Conservation (phyloP, 805 yeast species). For the Candida succiphila region DNA sequence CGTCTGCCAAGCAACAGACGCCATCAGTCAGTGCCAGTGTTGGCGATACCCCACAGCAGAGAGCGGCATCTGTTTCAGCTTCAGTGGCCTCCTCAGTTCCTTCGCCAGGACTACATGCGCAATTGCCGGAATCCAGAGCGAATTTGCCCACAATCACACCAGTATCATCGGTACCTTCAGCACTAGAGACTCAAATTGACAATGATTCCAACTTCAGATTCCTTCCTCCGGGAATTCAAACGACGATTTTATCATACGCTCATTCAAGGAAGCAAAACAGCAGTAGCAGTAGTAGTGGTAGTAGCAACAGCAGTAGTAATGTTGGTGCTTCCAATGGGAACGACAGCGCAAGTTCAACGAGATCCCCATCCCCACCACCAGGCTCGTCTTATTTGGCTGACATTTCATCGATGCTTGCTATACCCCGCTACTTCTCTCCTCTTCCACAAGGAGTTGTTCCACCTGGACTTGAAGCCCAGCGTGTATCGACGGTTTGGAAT, state of each 20-base stretch:
- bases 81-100: slow-evolving; percentile 3
- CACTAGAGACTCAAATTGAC: slow-evolving; percentile 9
- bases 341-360: not conserved
- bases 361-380: slow-evolving; percentile 1
- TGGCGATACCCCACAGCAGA: too few relatives aligned
- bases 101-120: too few relatives aligned
- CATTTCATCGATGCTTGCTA: slow-evolving; percentile 13
- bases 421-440: slow-evolving; percentile 18
- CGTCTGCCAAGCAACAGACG: not conserved
- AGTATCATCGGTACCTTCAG: not conserved
- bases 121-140: too few relatives aligned
- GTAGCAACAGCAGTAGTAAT: not conserved
- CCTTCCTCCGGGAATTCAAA: slow-evolving; percentile 26
- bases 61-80: slow-evolving; percentile 2
- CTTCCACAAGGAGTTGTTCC: slow-evolving; percentile 17
- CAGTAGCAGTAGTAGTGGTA: slow-evolving; percentile 2
- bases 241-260: slow-evolving; percentile 19
- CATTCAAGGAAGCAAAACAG: slow-evolving; percentile 14
- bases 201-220: slow-evolving; percentile 19
- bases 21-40: slow-evolving; percentile 3
- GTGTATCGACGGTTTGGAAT: slow-evolving; percentile 23
- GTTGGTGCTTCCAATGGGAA: not conserved
- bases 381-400: slow-evolving; percentile 11
- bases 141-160: not conserved
- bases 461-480: slow-evolving; percentile 22